Conservation (phyloP, 2,329 filamentous ascomycete species). For the Claviceps africana region DNA sequence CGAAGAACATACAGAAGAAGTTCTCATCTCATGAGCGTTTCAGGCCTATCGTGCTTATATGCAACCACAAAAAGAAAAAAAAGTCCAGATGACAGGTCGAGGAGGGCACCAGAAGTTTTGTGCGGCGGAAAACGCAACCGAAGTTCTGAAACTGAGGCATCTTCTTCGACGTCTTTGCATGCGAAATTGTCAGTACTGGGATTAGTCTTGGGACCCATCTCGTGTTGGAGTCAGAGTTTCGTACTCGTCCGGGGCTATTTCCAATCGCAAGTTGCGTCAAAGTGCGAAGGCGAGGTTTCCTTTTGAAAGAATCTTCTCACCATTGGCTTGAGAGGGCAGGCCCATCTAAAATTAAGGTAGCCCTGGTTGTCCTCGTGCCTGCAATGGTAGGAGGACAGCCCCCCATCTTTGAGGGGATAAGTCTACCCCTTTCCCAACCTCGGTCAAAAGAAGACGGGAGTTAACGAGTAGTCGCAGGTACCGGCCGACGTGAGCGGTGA, state of each 20-base stretch:
- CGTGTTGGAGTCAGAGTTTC: constrained; percentile 86
- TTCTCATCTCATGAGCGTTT: neutral
- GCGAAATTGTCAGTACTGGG: constrained; percentile 4
- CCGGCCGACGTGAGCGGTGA: neutral
- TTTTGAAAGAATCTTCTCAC: neutral
- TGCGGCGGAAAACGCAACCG: neutral
- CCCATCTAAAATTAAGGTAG: constrained; percentile 24
- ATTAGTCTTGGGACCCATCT: constrained; percentile 62
- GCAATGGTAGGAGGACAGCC: constrained; percentile 37
- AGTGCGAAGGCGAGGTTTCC: neutral
- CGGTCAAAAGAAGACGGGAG: neutral
- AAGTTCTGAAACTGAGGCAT: neutral
- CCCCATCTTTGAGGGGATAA: constrained; percentile 35
- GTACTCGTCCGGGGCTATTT: constrained; percentile 57
- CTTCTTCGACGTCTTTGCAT: neutral
- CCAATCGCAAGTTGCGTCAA: constrained; percentile 2
- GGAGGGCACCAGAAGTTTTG: constrained; percentile 2
- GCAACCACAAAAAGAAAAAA: neutral
- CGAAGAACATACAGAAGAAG: constrained; percentile 70
- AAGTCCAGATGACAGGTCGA: constrained; percentile 3
- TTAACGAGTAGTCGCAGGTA: constrained; percentile 1
- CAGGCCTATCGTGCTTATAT: neutral
- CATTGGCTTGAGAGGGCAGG: constrained; percentile 21
- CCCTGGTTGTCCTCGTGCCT: constrained; percentile 36
- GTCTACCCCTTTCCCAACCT: constrained; percentile 17